Evolutionary conservation across 352 stramenopile genomes (phyloP).

Genomic region (Phytophthora pini): DNA sequence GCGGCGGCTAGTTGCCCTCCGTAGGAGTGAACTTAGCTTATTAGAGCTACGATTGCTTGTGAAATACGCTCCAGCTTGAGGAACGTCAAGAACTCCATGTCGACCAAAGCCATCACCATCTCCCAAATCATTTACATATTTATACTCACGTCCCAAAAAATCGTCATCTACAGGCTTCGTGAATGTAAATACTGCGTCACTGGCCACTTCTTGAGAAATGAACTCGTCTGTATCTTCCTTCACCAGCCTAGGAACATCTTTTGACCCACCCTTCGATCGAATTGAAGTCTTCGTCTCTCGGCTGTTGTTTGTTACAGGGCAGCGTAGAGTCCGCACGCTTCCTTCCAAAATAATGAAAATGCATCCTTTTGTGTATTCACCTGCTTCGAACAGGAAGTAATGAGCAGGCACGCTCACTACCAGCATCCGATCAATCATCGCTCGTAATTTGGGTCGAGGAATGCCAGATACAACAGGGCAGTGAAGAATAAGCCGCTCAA

Average conservation of each 20-base stretch:
- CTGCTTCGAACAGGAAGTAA: conserved; percentile 35
- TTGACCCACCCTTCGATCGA: neutral
- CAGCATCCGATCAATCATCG: conserved; percentile 16
- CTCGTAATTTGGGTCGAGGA: conserved; percentile 25
- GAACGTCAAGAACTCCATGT: conserved; percentile 5
- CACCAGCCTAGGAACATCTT: neutral
- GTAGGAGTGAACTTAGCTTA: conserved; percentile 1
- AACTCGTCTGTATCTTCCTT: conserved; percentile 3
- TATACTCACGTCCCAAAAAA: conserved; percentile 17
- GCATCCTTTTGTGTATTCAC: conserved; percentile 23
- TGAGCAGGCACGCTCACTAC: conserved; percentile 26
- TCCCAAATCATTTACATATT: conserved; percentile 7
- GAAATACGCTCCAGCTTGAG: neutral
- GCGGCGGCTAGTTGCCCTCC: conserved; percentile 2
- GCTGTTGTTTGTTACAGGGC: neutral
- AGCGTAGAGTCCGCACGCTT: conserved; percentile 25
- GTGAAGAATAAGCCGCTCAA: conserved; percentile 31
- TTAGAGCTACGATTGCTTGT: conserved; percentile 5
- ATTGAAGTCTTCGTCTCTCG: conserved; percentile 1
- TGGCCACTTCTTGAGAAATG: neutral
- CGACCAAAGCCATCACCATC: conserved; percentile 22
- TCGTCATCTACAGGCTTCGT: conserved; percentile 14
- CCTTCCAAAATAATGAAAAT: conserved; percentile 33
- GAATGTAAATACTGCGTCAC: conserved; percentile 9
- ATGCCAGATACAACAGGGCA: conserved; percentile 31